Conservation (phyloP, 306 rosid species). For the Lathyrus oleraceus region DNA sequence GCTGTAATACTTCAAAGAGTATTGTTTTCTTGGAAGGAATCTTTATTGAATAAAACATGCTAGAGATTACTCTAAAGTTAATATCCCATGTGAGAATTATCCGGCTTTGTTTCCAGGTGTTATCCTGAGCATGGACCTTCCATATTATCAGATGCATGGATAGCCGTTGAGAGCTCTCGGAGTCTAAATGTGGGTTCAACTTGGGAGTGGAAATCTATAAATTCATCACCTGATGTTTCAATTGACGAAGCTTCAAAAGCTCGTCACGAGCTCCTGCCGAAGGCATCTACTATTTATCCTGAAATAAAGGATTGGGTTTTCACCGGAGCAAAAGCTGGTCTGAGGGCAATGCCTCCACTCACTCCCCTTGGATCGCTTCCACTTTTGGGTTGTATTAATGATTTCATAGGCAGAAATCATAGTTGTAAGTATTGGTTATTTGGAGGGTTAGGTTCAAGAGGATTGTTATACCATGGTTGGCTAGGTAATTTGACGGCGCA, state of each 20-base stretch:
- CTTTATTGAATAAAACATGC: neutral
- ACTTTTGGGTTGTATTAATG: constrained; percentile 78
- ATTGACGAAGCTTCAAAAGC: constrained; percentile 64
- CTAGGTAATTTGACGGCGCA: constrained; percentile 76
- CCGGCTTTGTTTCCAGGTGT: constrained; percentile 50
- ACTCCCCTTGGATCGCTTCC: constrained; percentile 82
- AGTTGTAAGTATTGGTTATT: constrained; percentile 77
- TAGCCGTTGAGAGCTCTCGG: constrained; percentile 67
- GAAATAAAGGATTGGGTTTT: constrained; percentile 65
- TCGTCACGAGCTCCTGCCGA: constrained; percentile 70
- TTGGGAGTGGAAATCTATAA: constrained; percentile 88
- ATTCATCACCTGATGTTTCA: constrained; percentile 65
- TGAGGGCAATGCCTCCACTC: constrained; percentile 97
- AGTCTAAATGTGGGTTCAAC: constrained; percentile 75
- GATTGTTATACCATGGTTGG: constrained; percentile 91
- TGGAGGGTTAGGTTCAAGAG: constrained; percentile 93
- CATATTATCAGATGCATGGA: constrained; percentile 88
- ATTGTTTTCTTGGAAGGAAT: constrained; percentile 9
- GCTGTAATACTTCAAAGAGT: constrained; percentile 14
- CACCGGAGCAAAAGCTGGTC: constrained; percentile 80
- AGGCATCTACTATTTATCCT: constrained; percentile 69
- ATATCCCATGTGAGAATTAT: constrained; percentile 6
- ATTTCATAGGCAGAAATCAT: constrained; percentile 43
- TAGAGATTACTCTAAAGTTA: constrained; percentile 4
- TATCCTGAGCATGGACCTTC: constrained; percentile 73